Evolutionary conservation across 2,329 filamentous ascomycete species (phyloP).

Genomic region (Penicillium oxalicum): DNA sequence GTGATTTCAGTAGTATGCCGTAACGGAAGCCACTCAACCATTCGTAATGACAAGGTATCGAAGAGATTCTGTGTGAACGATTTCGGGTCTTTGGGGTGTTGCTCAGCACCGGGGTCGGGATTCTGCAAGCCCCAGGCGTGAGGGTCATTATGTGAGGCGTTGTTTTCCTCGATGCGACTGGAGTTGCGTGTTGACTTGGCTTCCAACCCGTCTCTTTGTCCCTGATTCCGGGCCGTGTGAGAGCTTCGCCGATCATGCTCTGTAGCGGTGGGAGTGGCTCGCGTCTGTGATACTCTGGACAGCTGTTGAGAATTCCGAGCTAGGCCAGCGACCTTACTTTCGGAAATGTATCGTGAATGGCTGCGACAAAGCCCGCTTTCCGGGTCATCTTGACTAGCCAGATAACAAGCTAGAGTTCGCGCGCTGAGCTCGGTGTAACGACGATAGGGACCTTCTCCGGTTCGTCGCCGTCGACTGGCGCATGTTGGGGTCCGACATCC

Average conservation of each 20-base stretch:
- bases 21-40: slow-evolving; percentile 45
- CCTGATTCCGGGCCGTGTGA: not conserved
- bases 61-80: slow-evolving; percentile 58
- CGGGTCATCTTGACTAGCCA: slow-evolving; percentile 74
- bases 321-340: slow-evolving; percentile 22
- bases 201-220: not conserved
- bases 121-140: slow-evolving; percentile 14
- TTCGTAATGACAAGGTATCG: slow-evolving; percentile 41
- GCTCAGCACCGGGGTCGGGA: slow-evolving; percentile 19
- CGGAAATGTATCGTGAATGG: slow-evolving; percentile 24
- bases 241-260: not conserved
- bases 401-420: slow-evolving; percentile 69
- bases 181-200: not conserved
- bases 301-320: slow-evolving; percentile 27
- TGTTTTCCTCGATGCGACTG: not conserved
- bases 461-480: slow-evolving; percentile 67
- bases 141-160: not conserved
- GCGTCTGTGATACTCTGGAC: slow-evolving; percentile 25
- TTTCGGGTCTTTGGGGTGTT: slow-evolving; percentile 50
- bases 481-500: slow-evolving; percentile 71
- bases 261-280: slow-evolving; percentile 7
- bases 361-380: slow-evolving; percentile 62
- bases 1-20: slow-evolving; percentile 25
- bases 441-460: slow-evolving; percentile 63
- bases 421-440: slow-evolving; percentile 77